phyloP scores from a whole-genome alignment of 2,329 filamentous ascomycete genomes.

The Neurospora sp. region DNA sequence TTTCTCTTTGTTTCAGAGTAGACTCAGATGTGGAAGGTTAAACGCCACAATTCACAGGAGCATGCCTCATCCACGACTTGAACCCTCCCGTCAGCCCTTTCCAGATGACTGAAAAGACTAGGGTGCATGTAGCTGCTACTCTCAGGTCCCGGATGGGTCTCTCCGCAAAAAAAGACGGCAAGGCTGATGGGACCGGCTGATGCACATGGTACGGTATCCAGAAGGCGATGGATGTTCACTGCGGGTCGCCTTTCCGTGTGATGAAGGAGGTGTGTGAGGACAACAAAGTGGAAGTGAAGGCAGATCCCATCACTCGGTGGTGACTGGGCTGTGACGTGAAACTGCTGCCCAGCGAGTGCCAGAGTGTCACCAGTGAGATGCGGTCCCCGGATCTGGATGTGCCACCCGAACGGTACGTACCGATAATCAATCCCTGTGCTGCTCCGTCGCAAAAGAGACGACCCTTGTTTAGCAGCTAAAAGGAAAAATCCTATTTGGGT shows the following conservation, averaged over 20 bases:
- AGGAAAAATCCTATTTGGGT: background rate
- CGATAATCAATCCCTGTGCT: background rate
- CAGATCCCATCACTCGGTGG: background rate
- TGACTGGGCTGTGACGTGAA: background rate
- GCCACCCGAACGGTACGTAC: constrained; percentile 3
- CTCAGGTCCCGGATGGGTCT: background rate
- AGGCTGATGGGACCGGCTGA: background rate
- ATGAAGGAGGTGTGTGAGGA: background rate
- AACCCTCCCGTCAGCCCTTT: background rate
- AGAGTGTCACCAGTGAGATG: background rate
- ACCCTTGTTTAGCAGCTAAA: background rate
- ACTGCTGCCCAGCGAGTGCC: background rate
- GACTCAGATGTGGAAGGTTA: background rate
- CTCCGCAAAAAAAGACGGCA: background rate
- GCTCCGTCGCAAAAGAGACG: background rate
- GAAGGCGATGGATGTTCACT: background rate
- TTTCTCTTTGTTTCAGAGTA: background rate
- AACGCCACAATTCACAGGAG: background rate
- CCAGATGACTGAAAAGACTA: background rate
- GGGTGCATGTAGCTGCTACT: background rate
- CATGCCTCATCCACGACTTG: background rate
- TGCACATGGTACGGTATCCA: background rate
- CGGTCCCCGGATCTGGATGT: constrained; percentile 2
- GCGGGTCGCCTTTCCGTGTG: background rate
- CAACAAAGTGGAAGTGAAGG: background rate